These are phyloP conservation scores for Laguncularia racemosa DNA, from an alignment of 345 rosid species.

Conservation along the genomic window DNA sequence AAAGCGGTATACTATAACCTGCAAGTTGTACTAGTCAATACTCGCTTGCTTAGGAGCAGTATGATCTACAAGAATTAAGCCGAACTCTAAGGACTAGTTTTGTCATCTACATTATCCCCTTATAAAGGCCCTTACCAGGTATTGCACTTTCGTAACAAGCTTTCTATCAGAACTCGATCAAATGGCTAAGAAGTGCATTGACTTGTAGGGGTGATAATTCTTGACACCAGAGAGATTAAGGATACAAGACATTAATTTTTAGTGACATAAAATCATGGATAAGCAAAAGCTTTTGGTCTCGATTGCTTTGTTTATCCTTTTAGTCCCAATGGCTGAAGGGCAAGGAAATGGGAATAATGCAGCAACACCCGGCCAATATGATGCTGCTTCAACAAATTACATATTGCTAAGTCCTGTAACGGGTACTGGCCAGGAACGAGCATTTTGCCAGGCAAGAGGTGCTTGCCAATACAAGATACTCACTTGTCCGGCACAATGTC, in stretches of 20 bases:
- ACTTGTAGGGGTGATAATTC: too few relatives aligned
- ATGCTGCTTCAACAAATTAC: conserved; percentile 51
- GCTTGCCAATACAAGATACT: conserved; percentile 39
- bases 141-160: not conserved
- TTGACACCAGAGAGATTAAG: too few relatives aligned
- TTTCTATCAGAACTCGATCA: not conserved
- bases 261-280: too few relatives aligned
- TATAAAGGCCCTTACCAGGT: conserved; percentile 7
- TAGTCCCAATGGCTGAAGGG: conserved; percentile 20
- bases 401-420: conserved; percentile 13
- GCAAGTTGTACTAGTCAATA: too few relatives aligned
- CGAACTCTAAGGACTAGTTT: conserved; percentile 20
- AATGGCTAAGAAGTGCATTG: not conserved
- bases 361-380: conserved; percentile 23
- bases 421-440: conserved; percentile 39
- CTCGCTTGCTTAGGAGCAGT: not conserved
- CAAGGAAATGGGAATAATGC: conserved; percentile 6
- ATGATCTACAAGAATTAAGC: conserved; percentile 22
- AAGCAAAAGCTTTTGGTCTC: not conserved
- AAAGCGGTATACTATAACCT: too few relatives aligned
- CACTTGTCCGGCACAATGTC: conserved; percentile 64
- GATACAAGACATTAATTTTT: too few relatives aligned
- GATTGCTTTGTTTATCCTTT: conserved; percentile 24
- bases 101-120: not conserved
- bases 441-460: conserved; percentile 49